Percentiles rank a stretch among this genome's conserved stretches.
Conservation (phyloP, 2,329 filamentous ascomycete species). For the Cladosporium sphaerospermum region DNA sequence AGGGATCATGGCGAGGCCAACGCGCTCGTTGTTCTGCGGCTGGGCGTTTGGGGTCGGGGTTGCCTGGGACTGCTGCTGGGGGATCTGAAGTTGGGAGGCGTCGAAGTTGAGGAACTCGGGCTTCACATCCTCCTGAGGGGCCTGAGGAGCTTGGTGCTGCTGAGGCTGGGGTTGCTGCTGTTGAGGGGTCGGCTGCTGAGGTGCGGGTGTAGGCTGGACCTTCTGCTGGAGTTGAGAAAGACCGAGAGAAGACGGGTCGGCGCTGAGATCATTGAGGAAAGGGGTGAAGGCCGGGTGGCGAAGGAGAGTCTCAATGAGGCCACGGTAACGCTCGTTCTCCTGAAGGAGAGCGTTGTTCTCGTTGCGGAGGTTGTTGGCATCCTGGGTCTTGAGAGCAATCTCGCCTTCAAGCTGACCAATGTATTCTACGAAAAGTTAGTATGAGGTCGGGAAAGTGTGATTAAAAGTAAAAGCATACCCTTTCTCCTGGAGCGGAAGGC, state of each 20-base stretch:
- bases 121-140: slow-evolving; percentile 32
- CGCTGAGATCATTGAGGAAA: slow-evolving; percentile 40
- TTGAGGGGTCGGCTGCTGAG: slow-evolving; percentile 14
- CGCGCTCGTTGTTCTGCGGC: slow-evolving; percentile 35
- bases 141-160: slow-evolving; percentile 25
- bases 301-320: slow-evolving; percentile 70
- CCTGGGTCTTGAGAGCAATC: slow-evolving; percentile 74
- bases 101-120: slow-evolving; percentile 32
- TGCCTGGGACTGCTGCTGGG: slow-evolving; percentile 15
- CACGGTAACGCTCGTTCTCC: slow-evolving; percentile 44
- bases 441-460: background rate
- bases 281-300: slow-evolving; percentile 44
- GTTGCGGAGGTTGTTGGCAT: slow-evolving; percentile 71
- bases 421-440: slow-evolving; percentile 70
- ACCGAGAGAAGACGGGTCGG: slow-evolving; percentile 32
- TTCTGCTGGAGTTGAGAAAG: slow-evolving; percentile 21
- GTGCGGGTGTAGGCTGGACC: slow-evolving; percentile 15
- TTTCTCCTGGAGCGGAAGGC: slow-evolving; percentile 98
- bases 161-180: slow-evolving; percentile 15
- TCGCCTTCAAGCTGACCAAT: slow-evolving; percentile 90
- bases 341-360: slow-evolving; percentile 78
- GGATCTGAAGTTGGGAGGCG: slow-evolving; percentile 32
- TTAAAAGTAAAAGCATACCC: slow-evolving; percentile 54
- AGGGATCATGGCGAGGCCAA: slow-evolving; percentile 77
- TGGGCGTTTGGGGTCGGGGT: slow-evolving; percentile 17